Evolutionary conservation across 1,284 basidiomycete species (phyloP).

Genomic region (Cutaneotrichosporon daszewskae): DNA sequence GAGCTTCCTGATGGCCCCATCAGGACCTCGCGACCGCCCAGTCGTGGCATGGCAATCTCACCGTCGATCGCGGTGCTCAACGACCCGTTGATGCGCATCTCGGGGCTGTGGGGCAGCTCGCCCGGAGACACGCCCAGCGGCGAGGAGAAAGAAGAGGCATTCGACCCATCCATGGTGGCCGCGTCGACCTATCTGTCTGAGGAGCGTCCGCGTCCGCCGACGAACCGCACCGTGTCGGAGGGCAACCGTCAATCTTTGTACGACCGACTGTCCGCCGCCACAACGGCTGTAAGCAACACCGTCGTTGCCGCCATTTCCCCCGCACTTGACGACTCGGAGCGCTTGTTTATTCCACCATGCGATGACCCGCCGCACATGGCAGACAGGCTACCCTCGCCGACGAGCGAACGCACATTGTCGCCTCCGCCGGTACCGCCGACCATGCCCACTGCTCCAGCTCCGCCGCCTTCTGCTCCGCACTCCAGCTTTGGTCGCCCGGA

Average conservation of each 20-base stretch:
- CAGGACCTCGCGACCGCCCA: constrained; percentile 1
- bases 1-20: constrained; percentile 27
- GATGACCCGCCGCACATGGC: no score
- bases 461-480: constrained; percentile 9
- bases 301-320: not conserved
- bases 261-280: constrained; percentile 10
- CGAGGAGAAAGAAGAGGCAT: constrained; percentile 22
- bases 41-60: constrained; percentile 10
- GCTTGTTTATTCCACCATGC: constrained; percentile 13
- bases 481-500: constrained; percentile 20
- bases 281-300: constrained; percentile 1
- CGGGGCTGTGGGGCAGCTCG: constrained; percentile 23
- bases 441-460: constrained; percentile 8
- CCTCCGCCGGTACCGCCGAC: constrained; percentile 9
- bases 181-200: constrained; percentile 2
- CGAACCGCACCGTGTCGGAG: no score
- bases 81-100: constrained; percentile 32
- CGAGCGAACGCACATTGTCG: constrained; percentile 14
- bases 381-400: constrained; percentile 8
- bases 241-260: constrained; percentile 12
- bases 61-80: constrained; percentile 19
- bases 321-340: not conserved
- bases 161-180: constrained; percentile 27
- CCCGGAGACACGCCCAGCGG: not conserved
- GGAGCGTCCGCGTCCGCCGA: no score